Evolutionary conservation across 345 rosid genomes (phyloP).

Genomic region (Aegle marmelos): DNA sequence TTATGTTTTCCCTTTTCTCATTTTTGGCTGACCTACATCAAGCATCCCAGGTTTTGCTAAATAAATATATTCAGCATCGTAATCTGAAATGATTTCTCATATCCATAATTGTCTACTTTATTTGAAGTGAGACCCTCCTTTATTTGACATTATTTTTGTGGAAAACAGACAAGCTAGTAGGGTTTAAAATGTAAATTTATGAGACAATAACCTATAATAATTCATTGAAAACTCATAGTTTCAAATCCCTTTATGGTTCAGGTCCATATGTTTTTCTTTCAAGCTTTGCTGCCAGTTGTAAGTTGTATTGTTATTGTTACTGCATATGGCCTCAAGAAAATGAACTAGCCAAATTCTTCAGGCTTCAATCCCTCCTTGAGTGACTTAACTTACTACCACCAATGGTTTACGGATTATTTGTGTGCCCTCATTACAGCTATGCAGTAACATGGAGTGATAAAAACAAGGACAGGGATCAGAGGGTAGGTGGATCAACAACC

Average conservation of each 20-base stretch:
- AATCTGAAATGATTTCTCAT: neutral
- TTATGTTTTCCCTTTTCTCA: neutral
- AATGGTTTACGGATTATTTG: neutral
- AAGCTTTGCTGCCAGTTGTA: neutral
- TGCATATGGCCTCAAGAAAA: neutral
- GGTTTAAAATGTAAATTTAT: neutral
- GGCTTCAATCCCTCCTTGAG: neutral
- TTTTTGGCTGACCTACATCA: neutral
- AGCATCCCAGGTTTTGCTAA: neutral
- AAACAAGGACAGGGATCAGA: slow-evolving; percentile 52
- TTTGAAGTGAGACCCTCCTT: neutral
- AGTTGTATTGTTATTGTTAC: neutral
- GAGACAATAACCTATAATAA: neutral
- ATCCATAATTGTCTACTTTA: neutral
- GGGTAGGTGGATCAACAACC: slow-evolving; percentile 47
- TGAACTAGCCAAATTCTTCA: neutral
- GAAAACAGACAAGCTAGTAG: neutral
- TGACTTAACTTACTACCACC: neutral
- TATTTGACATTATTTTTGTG: neutral
- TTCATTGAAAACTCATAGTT: neutral
- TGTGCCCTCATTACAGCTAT: slow-evolving; percentile 48
- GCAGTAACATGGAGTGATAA: slow-evolving; percentile 88
- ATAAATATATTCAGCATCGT: neutral
- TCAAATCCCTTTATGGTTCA: neutral
- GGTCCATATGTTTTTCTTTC: neutral